Conservation (phyloP, 345 rosid species). For the Diplotaxis tenuifolia region DNA sequence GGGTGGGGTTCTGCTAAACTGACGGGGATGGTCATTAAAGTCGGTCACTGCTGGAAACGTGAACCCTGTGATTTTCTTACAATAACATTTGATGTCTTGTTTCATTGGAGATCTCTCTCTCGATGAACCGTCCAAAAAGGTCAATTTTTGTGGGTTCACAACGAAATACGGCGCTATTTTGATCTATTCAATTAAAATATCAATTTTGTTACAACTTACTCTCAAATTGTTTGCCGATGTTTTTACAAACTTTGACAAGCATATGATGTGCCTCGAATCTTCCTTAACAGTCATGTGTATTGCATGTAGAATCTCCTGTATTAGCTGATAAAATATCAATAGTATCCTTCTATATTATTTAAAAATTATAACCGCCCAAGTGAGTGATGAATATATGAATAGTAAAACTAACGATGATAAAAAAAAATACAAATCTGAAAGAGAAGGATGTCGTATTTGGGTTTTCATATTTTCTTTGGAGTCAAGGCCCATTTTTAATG, state of each 20-base stretch:
- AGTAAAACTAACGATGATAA: neutral
- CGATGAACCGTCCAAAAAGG: slow-evolving; percentile 19
- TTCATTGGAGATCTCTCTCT: slow-evolving; percentile 12
- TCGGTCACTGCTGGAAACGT: slow-evolving; percentile 19
- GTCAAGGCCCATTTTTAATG: slow-evolving; percentile 9
- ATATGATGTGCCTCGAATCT: neutral
- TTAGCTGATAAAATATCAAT: neutral
- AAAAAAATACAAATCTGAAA: no score
- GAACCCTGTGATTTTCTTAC: slow-evolving; percentile 15
- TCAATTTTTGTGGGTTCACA: slow-evolving; percentile 28
- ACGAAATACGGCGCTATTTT: slow-evolving; percentile 2
- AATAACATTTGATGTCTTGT: neutral
- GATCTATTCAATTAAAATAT: neutral
- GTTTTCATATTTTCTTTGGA: neutral
- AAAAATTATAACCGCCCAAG: neutral
- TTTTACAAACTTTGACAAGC: neutral
- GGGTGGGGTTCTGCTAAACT: slow-evolving; percentile 25
- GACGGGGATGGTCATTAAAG: slow-evolving; percentile 22
- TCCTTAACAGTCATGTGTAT: neutral
- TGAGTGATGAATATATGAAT: neutral
- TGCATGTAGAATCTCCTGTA: neutral
- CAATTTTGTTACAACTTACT: neutral
- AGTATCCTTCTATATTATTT: neutral
- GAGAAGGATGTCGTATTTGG: neutral
- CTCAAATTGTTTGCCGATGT: no score